A percentile compares a stretch with the other conserved stretches of the same genome.
These are phyloP conservation scores for Cystobasidium onofrii DNA, from an alignment of 768 basidiomycete species.

Conservation along the genomic window DNA sequence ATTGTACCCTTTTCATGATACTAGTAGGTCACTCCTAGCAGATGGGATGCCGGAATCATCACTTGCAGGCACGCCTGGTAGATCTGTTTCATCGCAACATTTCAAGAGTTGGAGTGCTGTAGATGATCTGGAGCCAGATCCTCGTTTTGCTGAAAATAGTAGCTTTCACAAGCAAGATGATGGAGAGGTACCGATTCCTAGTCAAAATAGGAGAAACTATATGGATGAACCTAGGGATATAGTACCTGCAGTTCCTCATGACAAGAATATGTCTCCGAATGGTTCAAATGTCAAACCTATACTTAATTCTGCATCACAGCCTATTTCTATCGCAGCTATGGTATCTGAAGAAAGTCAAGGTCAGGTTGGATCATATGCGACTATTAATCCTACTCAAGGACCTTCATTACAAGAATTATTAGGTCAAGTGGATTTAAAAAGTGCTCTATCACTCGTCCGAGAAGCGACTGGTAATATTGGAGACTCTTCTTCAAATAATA, in stretches of 20 bases:
- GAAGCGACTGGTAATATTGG: background rate
- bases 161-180: background rate
- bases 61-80: background rate
- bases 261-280: background rate
- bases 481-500: background rate
- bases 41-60: no score
- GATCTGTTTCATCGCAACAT: background rate
- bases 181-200: no score
- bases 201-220: background rate
- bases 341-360: background rate
- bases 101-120: background rate
- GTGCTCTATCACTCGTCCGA: conserved; percentile 9
- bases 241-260: background rate
- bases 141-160: no score
- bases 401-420: conserved; percentile 24
- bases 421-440: conserved; percentile 22
- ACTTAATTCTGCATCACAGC: background rate
- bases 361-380: background rate
- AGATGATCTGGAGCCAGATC: background rate
- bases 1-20: background rate
- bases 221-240: background rate
- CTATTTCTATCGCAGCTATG: background rate
- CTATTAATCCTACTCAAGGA: background rate
- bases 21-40: no score
- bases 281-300: background rate